Percentiles rank a stretch among this genome's conserved stretches.
Conservation (phyloP, 2,329 filamentous ascomycete genomes). For the Phialophora expanda region DNA sequence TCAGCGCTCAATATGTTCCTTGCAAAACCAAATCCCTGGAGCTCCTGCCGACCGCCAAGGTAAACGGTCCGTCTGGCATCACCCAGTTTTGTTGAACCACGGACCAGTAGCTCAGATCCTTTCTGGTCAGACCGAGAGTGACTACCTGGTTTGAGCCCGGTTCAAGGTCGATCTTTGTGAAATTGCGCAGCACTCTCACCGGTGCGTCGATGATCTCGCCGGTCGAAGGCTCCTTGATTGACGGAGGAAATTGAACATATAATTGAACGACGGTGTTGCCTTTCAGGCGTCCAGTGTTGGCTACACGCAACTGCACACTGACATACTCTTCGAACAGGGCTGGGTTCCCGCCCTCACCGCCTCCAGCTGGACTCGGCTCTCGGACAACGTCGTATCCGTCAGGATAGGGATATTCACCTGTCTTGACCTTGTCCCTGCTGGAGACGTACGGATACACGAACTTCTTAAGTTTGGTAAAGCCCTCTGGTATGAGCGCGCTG, state of each 20-base stretch:
- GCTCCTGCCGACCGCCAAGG: conserved; percentile 40
- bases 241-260: conserved; percentile 44
- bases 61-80: conserved; percentile 51
- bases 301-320: conserved; percentile 33
- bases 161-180: conserved; percentile 69
- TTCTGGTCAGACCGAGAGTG: conserved; percentile 65
- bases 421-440: conserved; percentile 55
- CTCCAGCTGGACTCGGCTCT: conserved; percentile 67
- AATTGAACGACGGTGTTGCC: conserved; percentile 41
- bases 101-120: conserved; percentile 77
- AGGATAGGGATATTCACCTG: conserved; percentile 57
- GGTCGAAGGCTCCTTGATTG: conserved; percentile 50
- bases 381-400: conserved; percentile 60
- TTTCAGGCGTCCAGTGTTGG: conserved; percentile 36
- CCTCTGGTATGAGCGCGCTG: conserved; percentile 65
- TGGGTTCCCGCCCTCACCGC: conserved; percentile 71
- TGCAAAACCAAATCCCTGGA: conserved; percentile 40
- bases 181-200: conserved; percentile 70
- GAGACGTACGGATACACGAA: conserved; percentile 76
- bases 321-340: conserved; percentile 65
- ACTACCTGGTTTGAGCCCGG: conserved; percentile 61
- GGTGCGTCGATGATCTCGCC: conserved; percentile 67
- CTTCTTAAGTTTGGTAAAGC: conserved; percentile 66
- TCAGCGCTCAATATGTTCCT: conserved; percentile 25
- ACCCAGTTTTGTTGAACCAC: conserved; percentile 71